Conservation (phyloP, 2,329 filamentous ascomycete species). For the Penicillium sp. region DNA sequence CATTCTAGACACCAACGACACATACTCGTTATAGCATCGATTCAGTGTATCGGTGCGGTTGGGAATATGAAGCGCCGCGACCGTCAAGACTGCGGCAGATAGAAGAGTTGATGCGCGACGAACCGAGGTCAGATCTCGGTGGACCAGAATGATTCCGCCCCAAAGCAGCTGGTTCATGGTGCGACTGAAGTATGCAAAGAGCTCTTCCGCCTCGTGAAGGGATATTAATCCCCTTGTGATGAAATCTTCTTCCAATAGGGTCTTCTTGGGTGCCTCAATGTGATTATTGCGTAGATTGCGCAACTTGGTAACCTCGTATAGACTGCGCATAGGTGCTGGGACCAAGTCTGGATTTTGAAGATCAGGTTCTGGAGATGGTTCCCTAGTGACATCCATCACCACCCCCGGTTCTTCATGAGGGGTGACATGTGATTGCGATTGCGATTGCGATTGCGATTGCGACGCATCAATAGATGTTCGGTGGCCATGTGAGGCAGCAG, state of each 20-base stretch:
- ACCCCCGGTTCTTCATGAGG: conserved; percentile 28
- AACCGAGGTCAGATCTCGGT: conserved; percentile 51
- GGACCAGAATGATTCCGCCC: conserved; percentile 52
- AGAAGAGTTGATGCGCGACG: conserved; percentile 56
- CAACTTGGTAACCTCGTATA: conserved; percentile 56
- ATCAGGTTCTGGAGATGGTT: conserved; percentile 45
- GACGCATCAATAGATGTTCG: conserved; percentile 26
- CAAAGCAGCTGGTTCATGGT: conserved; percentile 53
- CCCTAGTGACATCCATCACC: conserved; percentile 45
- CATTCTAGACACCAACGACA: conserved; percentile 55
- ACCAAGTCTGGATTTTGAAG: conserved; percentile 45
- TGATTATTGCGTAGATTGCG: conserved; percentile 42
- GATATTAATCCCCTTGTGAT: conserved; percentile 50
- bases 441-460: conserved; percentile 32
- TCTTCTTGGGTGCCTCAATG: conserved; percentile 36
- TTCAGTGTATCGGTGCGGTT: conserved; percentile 53
- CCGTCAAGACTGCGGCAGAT: conserved; percentile 56
- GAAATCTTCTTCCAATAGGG: conserved; percentile 48
- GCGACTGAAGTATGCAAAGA: conserved; percentile 52
- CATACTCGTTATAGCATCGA: conserved; percentile 57
- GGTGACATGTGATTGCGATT: conserved; percentile 28
- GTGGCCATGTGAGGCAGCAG: conserved; percentile 28
- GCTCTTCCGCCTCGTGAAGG: conserved; percentile 50
- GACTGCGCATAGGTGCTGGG: conserved; percentile 52
- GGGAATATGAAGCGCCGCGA: conserved; percentile 59